phyloP scores from a whole-genome alignment of 768 basidiomycete genomes.

The Macrolepiota albuminosa region DNA sequence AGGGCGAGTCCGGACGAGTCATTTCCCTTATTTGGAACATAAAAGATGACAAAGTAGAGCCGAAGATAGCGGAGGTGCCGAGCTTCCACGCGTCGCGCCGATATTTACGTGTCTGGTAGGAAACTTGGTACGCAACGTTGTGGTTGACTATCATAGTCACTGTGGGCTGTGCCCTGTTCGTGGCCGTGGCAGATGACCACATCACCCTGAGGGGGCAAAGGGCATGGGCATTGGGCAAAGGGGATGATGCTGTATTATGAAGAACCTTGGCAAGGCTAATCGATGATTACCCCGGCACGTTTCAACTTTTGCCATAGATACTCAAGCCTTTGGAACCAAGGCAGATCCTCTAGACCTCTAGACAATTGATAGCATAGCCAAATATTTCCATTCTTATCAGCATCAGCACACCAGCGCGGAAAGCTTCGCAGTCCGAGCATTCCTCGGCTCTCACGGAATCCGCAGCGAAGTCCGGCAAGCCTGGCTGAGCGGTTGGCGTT shows the following conservation, averaged over 20 bases:
- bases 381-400: neutral
- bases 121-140: neutral
- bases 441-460: neutral
- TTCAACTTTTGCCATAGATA: neutral
- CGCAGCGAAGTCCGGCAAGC: neutral
- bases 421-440: neutral
- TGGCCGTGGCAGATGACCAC: neutral
- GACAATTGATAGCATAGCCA: neutral
- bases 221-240: slow-evolving; percentile 12
- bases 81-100: slow-evolving; percentile 3
- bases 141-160: neutral
- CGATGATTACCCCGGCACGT: slow-evolving; percentile 9
- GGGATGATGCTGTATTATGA: neutral
- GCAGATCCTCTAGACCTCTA: neutral
- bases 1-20: slow-evolving; percentile 12
- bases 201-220: slow-evolving; percentile 6
- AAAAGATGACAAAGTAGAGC: slow-evolving; percentile 7
- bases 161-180: neutral
- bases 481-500: neutral
- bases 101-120: slow-evolving; percentile 1
- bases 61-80: slow-evolving; percentile 13
- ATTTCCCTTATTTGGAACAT: slow-evolving; percentile 8
- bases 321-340: neutral
- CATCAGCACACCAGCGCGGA: too few relatives aligned
- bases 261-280: neutral